phyloP scores from a whole-genome alignment of 2,329 filamentous ascomycete genomes.

The Blastomyces emzantsi region DNA sequence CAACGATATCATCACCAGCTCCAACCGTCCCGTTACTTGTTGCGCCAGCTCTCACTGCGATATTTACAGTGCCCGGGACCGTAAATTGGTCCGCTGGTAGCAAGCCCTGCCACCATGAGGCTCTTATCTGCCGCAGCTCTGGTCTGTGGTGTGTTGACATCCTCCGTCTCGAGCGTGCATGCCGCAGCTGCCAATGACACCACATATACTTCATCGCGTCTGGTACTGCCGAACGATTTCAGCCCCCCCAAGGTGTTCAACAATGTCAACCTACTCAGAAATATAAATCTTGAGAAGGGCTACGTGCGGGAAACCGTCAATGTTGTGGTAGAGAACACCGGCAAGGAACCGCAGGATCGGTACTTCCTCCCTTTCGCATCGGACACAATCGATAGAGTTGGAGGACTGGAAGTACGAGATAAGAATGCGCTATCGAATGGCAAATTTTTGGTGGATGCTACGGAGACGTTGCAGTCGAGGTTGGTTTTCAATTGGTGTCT shows the following conservation, averaged over 20 bases:
- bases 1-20: constrained; percentile 13
- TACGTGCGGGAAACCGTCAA: constrained; percentile 88
- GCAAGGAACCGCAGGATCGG: constrained; percentile 66
- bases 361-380: constrained; percentile 86
- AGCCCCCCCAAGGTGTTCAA: constrained; percentile 85
- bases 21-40: background rate
- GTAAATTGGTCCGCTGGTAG: constrained; percentile 23
- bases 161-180: constrained; percentile 15
- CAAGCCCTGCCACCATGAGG: constrained; percentile 31
- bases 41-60: background rate
- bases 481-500: constrained; percentile 45
- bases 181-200: constrained; percentile 24
- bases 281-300: constrained; percentile 85
- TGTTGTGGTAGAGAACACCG: constrained; percentile 85
- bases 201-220: constrained; percentile 24
- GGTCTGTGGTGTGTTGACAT: constrained; percentile 30
- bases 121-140: constrained; percentile 30
- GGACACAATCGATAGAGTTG: constrained; percentile 64
- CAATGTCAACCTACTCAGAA: constrained; percentile 83
- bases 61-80: constrained; percentile 11
- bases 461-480: constrained; percentile 43
- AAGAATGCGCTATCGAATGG: constrained; percentile 66
- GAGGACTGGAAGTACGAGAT: constrained; percentile 83
- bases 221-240: constrained; percentile 47
- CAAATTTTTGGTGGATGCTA: constrained; percentile 59